Conservation (phyloP, 2,329 filamentous ascomycete genomes). For the Hymenoscyphus occultus region DNA sequence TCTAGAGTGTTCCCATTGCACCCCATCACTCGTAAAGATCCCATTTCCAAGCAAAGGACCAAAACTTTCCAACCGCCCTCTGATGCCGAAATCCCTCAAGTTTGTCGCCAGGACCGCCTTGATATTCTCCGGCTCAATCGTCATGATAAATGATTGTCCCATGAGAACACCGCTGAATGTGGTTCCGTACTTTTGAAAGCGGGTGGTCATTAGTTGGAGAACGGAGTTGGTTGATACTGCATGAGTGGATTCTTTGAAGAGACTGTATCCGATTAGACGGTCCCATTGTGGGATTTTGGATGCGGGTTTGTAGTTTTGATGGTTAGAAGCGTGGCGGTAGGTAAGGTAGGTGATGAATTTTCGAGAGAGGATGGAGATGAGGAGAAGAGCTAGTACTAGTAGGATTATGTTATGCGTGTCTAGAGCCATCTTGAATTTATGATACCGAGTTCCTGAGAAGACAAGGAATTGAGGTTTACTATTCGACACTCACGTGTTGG, state of each 20-base stretch:
- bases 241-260: not conserved
- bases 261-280: not conserved
- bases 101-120: conserved; percentile 51
- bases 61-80: conserved; percentile 36
- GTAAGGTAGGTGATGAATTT: not conserved
- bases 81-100: conserved; percentile 51
- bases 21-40: conserved; percentile 51
- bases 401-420: not conserved
- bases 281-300: conserved; percentile 5
- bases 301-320: conserved; percentile 2
- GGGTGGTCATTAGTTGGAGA: not conserved
- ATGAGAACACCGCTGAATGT: conserved; percentile 20
- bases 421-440: not conserved
- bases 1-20: conserved; percentile 44
- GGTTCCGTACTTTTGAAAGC: conserved; percentile 1
- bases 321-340: not conserved
- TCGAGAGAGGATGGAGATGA: not conserved
- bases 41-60: conserved; percentile 48
- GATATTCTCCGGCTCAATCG: conserved; percentile 51
- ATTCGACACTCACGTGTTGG: not conserved
- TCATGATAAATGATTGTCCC: conserved; percentile 41
- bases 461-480: not conserved
- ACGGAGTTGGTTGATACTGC: not conserved
- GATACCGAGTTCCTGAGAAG: not conserved
- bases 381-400: not conserved